A percentile compares a stretch with the other conserved stretches of the same genome.
Evolutionary conservation across 2,329 filamentous ascomycete genomes (phyloP).

Genomic region (Colletotrichum sp.): DNA sequence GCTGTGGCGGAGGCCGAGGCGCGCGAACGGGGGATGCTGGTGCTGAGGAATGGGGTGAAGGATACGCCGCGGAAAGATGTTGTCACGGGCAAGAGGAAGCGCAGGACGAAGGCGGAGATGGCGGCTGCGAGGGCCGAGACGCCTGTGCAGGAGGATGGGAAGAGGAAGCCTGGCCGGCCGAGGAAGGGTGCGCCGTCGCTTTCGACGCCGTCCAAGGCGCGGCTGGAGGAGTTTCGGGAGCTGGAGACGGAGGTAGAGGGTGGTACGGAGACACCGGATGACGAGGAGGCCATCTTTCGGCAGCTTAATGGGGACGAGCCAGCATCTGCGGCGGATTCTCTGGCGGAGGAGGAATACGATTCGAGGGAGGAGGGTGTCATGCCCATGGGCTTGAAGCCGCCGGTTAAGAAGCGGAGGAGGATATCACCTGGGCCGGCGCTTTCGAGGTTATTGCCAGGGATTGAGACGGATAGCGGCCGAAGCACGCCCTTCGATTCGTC

Average conservation of each 20-base stretch:
- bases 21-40: not conserved
- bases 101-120: not conserved
- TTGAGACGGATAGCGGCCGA: slow-evolving; percentile 4
- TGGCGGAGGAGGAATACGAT: not conserved
- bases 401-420: slow-evolving; percentile 10
- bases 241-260: slow-evolving; percentile 26
- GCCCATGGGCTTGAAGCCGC: not conserved
- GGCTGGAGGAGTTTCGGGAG: slow-evolving; percentile 31
- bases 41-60: not conserved
- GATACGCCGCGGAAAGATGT: not conserved
- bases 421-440: not conserved
- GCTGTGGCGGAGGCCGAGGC: slow-evolving; percentile 2
- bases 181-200: slow-evolving; percentile 38
- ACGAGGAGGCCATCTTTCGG: slow-evolving; percentile 18
- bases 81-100: not conserved
- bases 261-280: slow-evolving; percentile 28
- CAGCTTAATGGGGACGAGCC: slow-evolving; percentile 6
- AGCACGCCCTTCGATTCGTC: slow-evolving; percentile 7
- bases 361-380: not conserved
- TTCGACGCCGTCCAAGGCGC: slow-evolving; percentile 38
- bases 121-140: slow-evolving; percentile 17
- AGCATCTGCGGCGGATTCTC: not conserved
- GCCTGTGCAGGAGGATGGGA: slow-evolving; percentile 29
- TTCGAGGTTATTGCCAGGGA: not conserved
- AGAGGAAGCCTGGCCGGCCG: slow-evolving; percentile 22